Conservation (phyloP, 768 basidiomycete species). For the Leccinum arenicola region DNA sequence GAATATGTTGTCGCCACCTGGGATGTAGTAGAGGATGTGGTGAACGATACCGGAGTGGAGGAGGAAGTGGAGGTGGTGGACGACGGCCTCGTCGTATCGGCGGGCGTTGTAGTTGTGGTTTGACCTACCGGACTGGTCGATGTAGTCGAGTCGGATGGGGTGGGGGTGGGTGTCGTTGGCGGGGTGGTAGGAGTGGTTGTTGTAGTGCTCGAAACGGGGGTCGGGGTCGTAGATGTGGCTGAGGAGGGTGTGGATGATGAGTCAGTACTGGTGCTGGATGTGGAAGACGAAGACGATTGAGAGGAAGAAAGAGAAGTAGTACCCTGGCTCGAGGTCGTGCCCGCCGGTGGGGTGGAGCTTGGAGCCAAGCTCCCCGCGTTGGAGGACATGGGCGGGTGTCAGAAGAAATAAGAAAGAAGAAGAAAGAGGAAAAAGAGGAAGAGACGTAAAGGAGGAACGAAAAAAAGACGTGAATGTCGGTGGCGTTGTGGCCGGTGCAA, state of each 20-base stretch:
- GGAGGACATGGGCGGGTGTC: conserved; percentile 17
- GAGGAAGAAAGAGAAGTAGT: conserved; percentile 18
- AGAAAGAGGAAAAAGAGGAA: background rate
- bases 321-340: conserved; percentile 11
- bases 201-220: background rate
- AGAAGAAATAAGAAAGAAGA: background rate
- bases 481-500: background rate
- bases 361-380: background rate
- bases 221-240: conserved; percentile 2
- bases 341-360: background rate
- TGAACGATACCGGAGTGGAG: background rate
- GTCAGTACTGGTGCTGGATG: conserved; percentile 13
- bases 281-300: background rate
- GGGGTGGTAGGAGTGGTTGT: conserved; percentile 8
- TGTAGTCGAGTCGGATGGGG: background rate
- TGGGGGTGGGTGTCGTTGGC: conserved; percentile 1
- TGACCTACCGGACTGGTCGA: background rate
- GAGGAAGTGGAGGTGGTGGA: background rate
- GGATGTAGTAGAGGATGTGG: conserved; percentile 14
- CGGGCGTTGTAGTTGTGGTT: background rate
- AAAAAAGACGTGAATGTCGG: background rate
- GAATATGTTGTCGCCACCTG: conserved; percentile 12
- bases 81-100: background rate
- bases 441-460: background rate
- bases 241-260: conserved; percentile 3